phyloP scores from a whole-genome alignment of 1,284 basidiomycete genomes.

The Microstroma glucosiphilum region DNA sequence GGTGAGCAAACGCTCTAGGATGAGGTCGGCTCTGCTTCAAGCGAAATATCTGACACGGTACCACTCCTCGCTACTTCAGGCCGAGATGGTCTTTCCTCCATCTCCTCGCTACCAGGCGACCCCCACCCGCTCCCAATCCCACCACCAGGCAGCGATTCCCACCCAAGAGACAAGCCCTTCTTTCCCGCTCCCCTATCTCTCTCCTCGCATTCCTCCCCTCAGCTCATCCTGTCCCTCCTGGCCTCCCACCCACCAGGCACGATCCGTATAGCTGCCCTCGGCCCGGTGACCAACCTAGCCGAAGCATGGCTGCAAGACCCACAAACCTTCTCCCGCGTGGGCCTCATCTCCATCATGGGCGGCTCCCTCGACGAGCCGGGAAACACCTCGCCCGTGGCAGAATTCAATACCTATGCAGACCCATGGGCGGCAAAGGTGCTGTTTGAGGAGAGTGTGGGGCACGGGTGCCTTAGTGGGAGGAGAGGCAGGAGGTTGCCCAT shows the following conservation, averaged over 20 bases:
- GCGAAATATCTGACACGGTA: too few relatives aligned
- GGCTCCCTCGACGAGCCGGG: conserved; percentile 89
- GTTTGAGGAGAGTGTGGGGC: conserved; percentile 24
- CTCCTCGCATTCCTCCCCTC: conserved; percentile 2
- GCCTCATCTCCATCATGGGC: conserved; percentile 82
- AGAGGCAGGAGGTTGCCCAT: conserved; percentile 24
- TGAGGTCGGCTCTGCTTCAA: too few relatives aligned
- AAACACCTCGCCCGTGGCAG: conserved; percentile 59
- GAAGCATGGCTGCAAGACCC: conserved; percentile 62
- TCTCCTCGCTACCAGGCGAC: conserved; percentile 29
- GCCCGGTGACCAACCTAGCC: conserved; percentile 82
- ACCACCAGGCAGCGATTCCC: conserved; percentile 6
- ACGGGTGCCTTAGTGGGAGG: conserved; percentile 18
- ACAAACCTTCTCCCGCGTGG: conserved; percentile 58
- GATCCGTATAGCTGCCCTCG: conserved; percentile 77
- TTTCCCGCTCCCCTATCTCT: background rate
- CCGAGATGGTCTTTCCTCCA: conserved; percentile 42
- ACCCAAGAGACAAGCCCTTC: background rate
- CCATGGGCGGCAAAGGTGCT: conserved; percentile 65
- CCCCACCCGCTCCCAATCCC: conserved; percentile 31
- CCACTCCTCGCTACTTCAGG: background rate
- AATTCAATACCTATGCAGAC: conserved; percentile 92
- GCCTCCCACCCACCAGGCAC: conserved; percentile 59
- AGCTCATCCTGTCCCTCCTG: conserved; percentile 64
- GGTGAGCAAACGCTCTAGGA: conserved; percentile 18